A percentile compares a stretch with the other conserved stretches of the same genome.
These are phyloP conservation scores for Verticillium albo-atrum DNA, from an alignment of 2,329 filamentous ascomycete species.

Conservation along the genomic window DNA sequence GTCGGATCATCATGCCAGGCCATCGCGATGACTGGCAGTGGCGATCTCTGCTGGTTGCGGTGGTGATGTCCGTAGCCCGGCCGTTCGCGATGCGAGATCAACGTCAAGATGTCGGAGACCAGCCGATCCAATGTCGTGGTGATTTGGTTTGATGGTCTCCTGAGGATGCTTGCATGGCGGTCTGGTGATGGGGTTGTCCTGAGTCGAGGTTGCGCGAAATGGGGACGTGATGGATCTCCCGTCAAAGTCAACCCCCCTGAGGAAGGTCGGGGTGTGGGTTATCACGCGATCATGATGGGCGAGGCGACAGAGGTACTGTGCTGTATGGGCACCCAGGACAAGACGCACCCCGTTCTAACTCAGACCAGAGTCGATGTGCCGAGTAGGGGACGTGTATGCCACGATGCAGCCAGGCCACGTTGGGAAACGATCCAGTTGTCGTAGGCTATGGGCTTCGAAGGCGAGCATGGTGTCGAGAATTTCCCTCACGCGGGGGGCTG, in stretches of 20 bases:
- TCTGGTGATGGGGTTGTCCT: no score
- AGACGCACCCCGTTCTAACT: no score
- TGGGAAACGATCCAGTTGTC: neutral
- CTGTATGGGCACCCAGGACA: no score
- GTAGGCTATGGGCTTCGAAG: no score
- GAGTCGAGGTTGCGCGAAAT: neutral
- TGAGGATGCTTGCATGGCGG: no score
- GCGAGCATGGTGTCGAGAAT: neutral
- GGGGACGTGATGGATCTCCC: neutral
- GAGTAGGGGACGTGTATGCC: no score
- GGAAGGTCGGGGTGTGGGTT: neutral
- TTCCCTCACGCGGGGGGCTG: neutral
- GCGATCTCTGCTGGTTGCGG: neutral
- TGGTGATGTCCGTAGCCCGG: neutral
- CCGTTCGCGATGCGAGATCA: neutral
- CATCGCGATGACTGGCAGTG: neutral
- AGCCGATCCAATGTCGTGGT: neutral
- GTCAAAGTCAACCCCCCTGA: neutral
- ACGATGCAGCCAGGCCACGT: no score
- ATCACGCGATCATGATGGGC: neutral
- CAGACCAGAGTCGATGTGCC: no score
- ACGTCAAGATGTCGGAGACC: neutral
- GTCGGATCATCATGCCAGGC: neutral
- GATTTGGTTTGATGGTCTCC: neutral
- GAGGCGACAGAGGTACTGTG: no score